phyloP scores from a whole-genome alignment of 805 yeast genomes.

The Myxozyma monticola region DNA sequence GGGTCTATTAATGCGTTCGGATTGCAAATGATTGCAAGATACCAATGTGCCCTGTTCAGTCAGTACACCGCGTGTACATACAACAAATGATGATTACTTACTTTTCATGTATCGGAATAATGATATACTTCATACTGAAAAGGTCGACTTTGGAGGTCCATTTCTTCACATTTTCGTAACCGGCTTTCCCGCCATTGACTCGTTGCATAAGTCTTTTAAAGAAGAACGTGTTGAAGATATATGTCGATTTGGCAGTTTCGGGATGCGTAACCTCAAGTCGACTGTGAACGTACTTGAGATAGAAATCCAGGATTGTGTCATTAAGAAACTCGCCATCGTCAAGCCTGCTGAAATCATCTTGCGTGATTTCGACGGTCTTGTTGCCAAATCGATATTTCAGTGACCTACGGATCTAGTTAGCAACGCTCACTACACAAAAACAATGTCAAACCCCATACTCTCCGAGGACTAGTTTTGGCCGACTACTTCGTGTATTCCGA shows the following conservation, averaged over 20 bases:
- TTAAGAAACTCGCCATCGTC: constrained; percentile 84
- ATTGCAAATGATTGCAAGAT: constrained; percentile 68
- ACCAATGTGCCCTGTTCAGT: constrained; percentile 90
- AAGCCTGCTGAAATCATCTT: constrained; percentile 75
- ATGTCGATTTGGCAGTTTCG: constrained; percentile 44
- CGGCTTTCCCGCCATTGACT: constrained; percentile 34
- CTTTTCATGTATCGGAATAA: constrained; percentile 82
- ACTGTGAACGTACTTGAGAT: constrained; percentile 46
- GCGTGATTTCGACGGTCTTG: constrained; percentile 58
- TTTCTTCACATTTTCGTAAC: constrained; percentile 63
- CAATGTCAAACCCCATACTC: constrained; percentile 3
- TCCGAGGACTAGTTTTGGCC: constrained; percentile 16
- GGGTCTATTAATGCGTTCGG: constrained; percentile 35
- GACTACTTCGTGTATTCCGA: constrained; percentile 1
- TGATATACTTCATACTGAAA: constrained; percentile 56
- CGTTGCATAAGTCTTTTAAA: constrained; percentile 55
- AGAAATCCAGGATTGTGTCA: constrained; percentile 85
- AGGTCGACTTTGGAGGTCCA: constrained; percentile 78
- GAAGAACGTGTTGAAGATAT: constrained; percentile 80
- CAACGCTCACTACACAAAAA: neutral
- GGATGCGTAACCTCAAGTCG: constrained; percentile 38
- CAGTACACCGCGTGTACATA: no score
- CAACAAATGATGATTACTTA: neutral
- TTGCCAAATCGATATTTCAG: constrained; percentile 47
- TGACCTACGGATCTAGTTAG: constrained; percentile 3